Conservation (phyloP, 2,329 filamentous ascomycete genomes). For the Trichocomaceae sp. region DNA sequence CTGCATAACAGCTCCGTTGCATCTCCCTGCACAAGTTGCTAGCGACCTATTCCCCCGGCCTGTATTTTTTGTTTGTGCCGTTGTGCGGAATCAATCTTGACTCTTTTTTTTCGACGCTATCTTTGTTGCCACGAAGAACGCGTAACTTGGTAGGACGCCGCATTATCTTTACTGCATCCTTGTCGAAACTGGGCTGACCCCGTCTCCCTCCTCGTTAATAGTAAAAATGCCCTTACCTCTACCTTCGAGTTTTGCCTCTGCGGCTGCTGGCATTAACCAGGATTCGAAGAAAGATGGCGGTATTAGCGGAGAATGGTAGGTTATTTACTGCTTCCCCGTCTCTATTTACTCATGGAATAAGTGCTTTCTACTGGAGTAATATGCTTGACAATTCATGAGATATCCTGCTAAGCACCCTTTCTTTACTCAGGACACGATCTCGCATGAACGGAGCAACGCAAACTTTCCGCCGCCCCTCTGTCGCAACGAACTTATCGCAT, state of each 20-base stretch:
- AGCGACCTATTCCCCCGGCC: slow-evolving; percentile 8
- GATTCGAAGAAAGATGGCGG: slow-evolving; percentile 53
- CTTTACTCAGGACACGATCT: slow-evolving; percentile 47
- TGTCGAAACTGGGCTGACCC: slow-evolving; percentile 19
- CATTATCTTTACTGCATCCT: slow-evolving; percentile 9
- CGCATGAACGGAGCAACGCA: slow-evolving; percentile 61
- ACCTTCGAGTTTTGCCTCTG: slow-evolving; percentile 77
- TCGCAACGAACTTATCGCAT: slow-evolving; percentile 49
- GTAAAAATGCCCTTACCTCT: slow-evolving; percentile 62
- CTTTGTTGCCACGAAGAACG: slow-evolving; percentile 14
- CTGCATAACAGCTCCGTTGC: slow-evolving; percentile 11
- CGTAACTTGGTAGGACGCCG: slow-evolving; percentile 4
- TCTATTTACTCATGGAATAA: neutral
- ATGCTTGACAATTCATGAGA: neutral
- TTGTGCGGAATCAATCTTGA: slow-evolving; percentile 12
- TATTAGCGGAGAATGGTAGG: slow-evolving; percentile 67
- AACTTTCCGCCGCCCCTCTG: slow-evolving; percentile 59
- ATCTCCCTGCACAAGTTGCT: slow-evolving; percentile 2
- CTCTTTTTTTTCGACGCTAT: slow-evolving; percentile 9
- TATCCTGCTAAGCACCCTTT: slow-evolving; percentile 15
- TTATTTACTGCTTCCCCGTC: slow-evolving; percentile 20
- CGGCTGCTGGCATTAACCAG: slow-evolving; percentile 67
- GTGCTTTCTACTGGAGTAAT: neutral
- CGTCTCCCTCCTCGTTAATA: slow-evolving; percentile 15
- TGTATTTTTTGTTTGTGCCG: slow-evolving; percentile 14